Percentiles rank a stretch among this genome's conserved stretches.
Evolutionary conservation across 208 protist genomes (phyloP).

Genomic region (Acanthamoeba healyi): DNA sequence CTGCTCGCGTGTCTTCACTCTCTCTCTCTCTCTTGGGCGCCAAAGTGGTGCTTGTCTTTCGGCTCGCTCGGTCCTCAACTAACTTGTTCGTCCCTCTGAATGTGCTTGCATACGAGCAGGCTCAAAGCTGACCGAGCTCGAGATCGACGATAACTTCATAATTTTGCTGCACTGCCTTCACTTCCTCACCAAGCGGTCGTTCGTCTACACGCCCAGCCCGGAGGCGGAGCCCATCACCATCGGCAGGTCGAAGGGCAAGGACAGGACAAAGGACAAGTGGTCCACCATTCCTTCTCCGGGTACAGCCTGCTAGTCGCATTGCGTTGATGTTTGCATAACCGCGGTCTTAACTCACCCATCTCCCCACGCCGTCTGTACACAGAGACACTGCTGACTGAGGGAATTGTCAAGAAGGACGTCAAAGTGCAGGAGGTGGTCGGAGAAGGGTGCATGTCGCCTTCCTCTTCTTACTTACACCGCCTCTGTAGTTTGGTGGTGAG

Average conservation of each 20-base stretch:
- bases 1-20: too few species aligned
- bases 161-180: constrained; percentile 71
- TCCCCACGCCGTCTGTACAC: background rate
- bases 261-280: constrained; percentile 6
- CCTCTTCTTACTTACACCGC: background rate
- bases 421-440: constrained; percentile 74
- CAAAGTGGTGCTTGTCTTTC: too few species aligned
- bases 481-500: background rate
- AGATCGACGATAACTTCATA: constrained; percentile 49
- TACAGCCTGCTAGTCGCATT: background rate
- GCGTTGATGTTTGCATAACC: background rate
- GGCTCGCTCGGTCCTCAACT: too few species aligned
- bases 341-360: background rate
- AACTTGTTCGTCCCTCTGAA: background rate
- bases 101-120: background rate
- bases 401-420: constrained; percentile 68
- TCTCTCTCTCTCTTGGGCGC: background rate
- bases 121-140: constrained; percentile 53
- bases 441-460: too few species aligned
- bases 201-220: constrained; percentile 54
- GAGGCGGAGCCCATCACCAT: constrained; percentile 29
- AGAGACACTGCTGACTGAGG: background rate
- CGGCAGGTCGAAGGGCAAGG: constrained; percentile 51
- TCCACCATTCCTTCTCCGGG: constrained; percentile 15
- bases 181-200: constrained; percentile 71